Evolutionary conservation across 371 early-diverging fungal species (phyloP).

Genomic region (Mucor lusitanicus): DNA sequence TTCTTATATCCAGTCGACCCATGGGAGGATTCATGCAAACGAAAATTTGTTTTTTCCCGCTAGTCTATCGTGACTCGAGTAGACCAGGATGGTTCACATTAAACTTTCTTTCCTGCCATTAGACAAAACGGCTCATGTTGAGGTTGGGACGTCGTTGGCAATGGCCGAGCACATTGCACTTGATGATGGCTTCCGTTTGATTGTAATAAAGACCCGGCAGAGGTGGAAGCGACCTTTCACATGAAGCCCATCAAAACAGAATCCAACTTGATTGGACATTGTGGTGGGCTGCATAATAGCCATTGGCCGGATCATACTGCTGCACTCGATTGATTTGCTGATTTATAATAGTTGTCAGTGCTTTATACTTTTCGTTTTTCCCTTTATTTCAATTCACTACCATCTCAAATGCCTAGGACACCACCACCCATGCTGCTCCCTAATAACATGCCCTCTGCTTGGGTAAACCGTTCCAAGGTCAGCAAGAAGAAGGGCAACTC

Average conservation of each 20-base stretch:
- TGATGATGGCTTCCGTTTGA: neutral
- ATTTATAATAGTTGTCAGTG: neutral
- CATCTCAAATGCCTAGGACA: slow-evolving; percentile 6
- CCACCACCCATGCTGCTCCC: slow-evolving; percentile 10
- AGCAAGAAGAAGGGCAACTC: neutral
- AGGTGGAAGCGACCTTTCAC: neutral
- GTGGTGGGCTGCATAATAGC: neutral
- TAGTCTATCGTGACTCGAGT: neutral
- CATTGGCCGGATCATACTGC: neutral
- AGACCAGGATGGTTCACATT: neutral
- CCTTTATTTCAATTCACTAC: neutral
- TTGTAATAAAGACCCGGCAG: neutral
- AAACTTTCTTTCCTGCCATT: neutral
- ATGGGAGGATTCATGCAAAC: slow-evolving; percentile 6
- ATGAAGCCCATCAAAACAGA: neutral
- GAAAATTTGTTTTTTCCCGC: slow-evolving; percentile 2
- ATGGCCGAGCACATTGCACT: neutral
- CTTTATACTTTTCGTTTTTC: neutral
- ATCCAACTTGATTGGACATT: neutral
- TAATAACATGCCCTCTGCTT: neutral
- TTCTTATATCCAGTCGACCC: neutral
- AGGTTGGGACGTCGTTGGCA: neutral
- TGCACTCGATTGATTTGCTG: neutral
- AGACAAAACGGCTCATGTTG: too few relatives aligned
- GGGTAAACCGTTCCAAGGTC: slow-evolving; percentile 4